A percentile compares a stretch with the other conserved stretches of the same genome.
These are phyloP conservation scores for Russula compacta DNA, from an alignment of 768 basidiomycete genomes.

Conservation along the genomic window DNA sequence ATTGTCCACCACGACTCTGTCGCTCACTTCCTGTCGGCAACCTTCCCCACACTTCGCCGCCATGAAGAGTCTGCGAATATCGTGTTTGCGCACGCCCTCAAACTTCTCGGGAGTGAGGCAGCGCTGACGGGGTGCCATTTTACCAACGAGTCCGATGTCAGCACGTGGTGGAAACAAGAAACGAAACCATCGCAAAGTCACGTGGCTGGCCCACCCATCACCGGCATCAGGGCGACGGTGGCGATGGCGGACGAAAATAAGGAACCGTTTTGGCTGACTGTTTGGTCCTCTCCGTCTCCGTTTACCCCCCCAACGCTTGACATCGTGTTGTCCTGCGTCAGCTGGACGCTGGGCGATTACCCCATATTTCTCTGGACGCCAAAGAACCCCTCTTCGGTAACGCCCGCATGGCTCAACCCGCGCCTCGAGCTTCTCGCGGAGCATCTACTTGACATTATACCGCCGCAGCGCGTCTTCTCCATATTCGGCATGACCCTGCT, in stretches of 20 bases:
- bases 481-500: conserved; percentile 39
- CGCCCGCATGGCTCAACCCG: conserved; percentile 28
- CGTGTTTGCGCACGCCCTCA: conserved; percentile 43
- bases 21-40: conserved; percentile 32
- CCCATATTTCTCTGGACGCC: conserved; percentile 47
- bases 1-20: conserved; percentile 35
- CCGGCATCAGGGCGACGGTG: background rate
- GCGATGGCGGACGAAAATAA: background rate
- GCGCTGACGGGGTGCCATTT: conserved; percentile 32
- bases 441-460: conserved; percentile 31
- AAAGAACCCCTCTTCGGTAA: conserved; percentile 22
- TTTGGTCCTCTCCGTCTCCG: conserved; percentile 34
- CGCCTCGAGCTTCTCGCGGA: conserved; percentile 32
- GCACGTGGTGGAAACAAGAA: conserved; percentile 21
- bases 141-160: conserved; percentile 28
- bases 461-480: conserved; percentile 40
- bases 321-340: conserved; percentile 40
- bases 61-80: conserved; percentile 45
- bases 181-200: conserved; percentile 22
- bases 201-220: background rate
- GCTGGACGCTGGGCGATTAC: conserved; percentile 36
- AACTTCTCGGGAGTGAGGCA: conserved; percentile 31
- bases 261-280: conserved; percentile 40
- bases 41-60: conserved; percentile 34
- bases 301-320: conserved; percentile 29